Conservation (phyloP, 1,284 basidiomycete species). For the Limonomyces culmigenus region DNA sequence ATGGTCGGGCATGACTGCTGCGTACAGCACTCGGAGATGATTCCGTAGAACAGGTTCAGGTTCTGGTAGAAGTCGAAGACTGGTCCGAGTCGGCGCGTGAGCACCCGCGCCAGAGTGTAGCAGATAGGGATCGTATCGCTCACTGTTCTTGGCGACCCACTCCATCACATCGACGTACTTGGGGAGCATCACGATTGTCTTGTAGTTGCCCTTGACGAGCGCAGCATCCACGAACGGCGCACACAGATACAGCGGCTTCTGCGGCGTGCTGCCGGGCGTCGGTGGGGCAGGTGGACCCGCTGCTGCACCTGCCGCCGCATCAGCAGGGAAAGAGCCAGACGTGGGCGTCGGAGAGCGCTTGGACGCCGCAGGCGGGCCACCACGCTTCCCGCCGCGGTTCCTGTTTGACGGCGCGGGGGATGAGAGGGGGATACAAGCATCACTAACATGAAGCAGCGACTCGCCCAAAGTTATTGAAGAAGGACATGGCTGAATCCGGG, state of each 20-base stretch:
- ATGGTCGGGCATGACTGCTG: conserved; percentile 82
- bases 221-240: conserved; percentile 94
- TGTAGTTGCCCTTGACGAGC: conserved; percentile 95
- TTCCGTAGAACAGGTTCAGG: conserved; percentile 94
- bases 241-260: conserved; percentile 76
- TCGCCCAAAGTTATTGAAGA: too few species aligned
- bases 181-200: conserved; percentile 94
- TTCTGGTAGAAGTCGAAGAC: conserved; percentile 96
- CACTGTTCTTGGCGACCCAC: conserved; percentile 96
- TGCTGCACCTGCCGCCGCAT: conserved; percentile 23
- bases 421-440: too few species aligned
- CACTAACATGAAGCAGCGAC: too few species aligned
- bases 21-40: conserved; percentile 90
- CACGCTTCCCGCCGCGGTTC: too few species aligned
- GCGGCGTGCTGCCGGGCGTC: conserved; percentile 15
- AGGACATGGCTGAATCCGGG: too few species aligned
- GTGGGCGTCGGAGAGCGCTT: conserved; percentile 60
- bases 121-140: conserved; percentile 17
- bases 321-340: conserved; percentile 35
- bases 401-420: too few species aligned
- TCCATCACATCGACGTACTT: conserved; percentile 97
- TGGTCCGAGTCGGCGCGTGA: conserved; percentile 13
- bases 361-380: conserved; percentile 31
- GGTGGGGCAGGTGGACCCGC: conserved; percentile 25
- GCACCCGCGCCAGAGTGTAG: conserved; percentile 1